These are phyloP conservation scores for Suillus plorans DNA, from an alignment of 768 basidiomycete genomes.

Conservation along the genomic window DNA sequence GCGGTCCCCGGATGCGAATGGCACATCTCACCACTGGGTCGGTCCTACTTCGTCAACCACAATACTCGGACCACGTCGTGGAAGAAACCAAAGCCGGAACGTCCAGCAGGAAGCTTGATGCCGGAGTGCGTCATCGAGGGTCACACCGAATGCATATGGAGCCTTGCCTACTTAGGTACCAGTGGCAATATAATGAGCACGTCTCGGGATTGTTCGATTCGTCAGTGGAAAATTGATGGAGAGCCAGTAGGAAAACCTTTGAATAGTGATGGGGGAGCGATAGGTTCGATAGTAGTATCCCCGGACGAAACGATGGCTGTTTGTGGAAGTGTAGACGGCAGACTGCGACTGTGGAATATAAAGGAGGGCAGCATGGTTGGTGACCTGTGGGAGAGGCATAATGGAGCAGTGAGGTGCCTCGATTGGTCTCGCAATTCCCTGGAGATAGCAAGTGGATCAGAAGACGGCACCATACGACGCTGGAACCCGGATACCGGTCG, in stretches of 20 bases:
- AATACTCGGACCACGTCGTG: not conserved
- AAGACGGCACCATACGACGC: conserved; percentile 11
- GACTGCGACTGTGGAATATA: not conserved
- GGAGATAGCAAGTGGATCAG: not conserved
- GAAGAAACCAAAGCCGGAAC: not conserved
- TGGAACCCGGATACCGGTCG: conserved; percentile 10
- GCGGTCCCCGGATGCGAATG: not conserved
- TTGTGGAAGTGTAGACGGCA: not conserved
- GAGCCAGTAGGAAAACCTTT: not conserved
- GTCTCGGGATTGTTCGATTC: not conserved
- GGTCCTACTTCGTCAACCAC: not conserved
- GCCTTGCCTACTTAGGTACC: not conserved
- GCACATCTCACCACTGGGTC: not conserved
- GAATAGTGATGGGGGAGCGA: not conserved
- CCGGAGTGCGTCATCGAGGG: too few relatives aligned
- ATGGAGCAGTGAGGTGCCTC: not conserved
- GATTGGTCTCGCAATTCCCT: not conserved
- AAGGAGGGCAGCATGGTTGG: too few relatives aligned
- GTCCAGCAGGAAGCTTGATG: not conserved
- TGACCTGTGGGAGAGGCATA: not conserved
- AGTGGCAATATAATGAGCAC: not conserved
- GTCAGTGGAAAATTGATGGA: not conserved
- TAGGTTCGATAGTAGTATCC: not conserved
- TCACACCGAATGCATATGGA: not conserved
- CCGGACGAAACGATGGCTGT: not conserved